Evolutionary conservation across 1,284 basidiomycete species (phyloP), one percentile per base, ranked within the genome.

Genomic region (Tetrapyrgos nigripes): DNA sequence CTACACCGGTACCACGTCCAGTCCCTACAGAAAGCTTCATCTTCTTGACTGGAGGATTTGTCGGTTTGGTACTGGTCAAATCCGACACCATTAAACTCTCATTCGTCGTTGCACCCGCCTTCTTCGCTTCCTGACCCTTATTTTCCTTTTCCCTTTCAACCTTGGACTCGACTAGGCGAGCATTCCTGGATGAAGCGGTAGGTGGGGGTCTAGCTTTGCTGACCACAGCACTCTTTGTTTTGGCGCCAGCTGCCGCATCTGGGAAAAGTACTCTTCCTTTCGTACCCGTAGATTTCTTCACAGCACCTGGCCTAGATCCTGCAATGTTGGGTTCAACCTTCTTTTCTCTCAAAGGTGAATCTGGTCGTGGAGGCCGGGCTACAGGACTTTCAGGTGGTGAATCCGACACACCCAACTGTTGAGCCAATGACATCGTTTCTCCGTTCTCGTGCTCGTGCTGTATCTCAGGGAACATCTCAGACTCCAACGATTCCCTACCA

Each of bases 321-420:
- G n/a, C n/a, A n/a, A 44, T 53, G 45, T 75, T 73, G 17, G 63
- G 59, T 53, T 71, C 68, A 3, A 73, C 62, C 61, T 74, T 79
- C 70, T 78, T 83, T 58, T 83, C 80, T 58, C 80, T 72, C 50
- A 83, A 68, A 0, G 76, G 78, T 27, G 73, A 76, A 0, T 73
- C 74, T 19, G 70, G 70, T 45, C 60, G 35, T 1, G n/a, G 19
- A 2, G 73, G 48, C 11, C 31, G 27, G 4, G 24, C 40, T 3
- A 33, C 27, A 23, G 49, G 73, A 9, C 67, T 71, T 52, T 78
- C 77, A 2, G 73, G 71, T 1, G 72, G 73, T n/a, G 75, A 75
- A 44, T 78, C 76, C 1, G 67, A 56, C 11, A 79, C 65, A 11
- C 76, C 77, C 21, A 79, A 66, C 52, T 79, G 73, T 33, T 73